Conservation (phyloP, 495 filamentous ascomycete genomes). For the Penicillium pulvis region DNA sequence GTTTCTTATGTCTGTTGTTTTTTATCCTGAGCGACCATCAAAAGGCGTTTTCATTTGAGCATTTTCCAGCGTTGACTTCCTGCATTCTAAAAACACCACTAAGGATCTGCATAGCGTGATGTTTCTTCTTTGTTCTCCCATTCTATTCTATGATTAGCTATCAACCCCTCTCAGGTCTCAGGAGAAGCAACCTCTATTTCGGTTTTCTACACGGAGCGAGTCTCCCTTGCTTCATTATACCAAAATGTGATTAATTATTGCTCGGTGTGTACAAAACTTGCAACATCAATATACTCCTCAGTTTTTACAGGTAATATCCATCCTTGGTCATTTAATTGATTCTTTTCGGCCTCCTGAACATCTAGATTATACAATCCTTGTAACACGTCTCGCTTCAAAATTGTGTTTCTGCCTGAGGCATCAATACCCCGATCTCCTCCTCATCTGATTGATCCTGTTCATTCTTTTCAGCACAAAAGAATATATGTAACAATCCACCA, state of each 20-base stretch:
- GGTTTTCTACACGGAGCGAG: neutral
- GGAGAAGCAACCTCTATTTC: neutral
- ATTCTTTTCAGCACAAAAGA: neutral
- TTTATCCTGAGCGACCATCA: neutral
- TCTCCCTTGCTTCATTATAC: neutral
- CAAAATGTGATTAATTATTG: neutral
- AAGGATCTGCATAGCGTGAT: neutral
- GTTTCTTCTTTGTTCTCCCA: neutral
- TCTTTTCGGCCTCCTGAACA: neutral
- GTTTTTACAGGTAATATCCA: no score
- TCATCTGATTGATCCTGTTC: neutral
- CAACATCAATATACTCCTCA: neutral
- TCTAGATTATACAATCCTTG: neutral
- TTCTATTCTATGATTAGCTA: neutral
- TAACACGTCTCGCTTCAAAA: no score
- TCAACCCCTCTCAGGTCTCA: neutral
- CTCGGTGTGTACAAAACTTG: neutral
- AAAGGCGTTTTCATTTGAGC: neutral
- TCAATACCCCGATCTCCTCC: neutral
- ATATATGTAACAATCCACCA: neutral
- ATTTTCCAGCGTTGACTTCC: neutral
- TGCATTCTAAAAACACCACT: neutral
- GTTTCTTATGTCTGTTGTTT: neutral
- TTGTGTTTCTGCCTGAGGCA: neutral
- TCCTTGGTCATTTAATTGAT: no score